phyloP scores from a whole-genome alignment of 495 filamentous ascomycete genomes.

The Amorphotheca resinae region DNA sequence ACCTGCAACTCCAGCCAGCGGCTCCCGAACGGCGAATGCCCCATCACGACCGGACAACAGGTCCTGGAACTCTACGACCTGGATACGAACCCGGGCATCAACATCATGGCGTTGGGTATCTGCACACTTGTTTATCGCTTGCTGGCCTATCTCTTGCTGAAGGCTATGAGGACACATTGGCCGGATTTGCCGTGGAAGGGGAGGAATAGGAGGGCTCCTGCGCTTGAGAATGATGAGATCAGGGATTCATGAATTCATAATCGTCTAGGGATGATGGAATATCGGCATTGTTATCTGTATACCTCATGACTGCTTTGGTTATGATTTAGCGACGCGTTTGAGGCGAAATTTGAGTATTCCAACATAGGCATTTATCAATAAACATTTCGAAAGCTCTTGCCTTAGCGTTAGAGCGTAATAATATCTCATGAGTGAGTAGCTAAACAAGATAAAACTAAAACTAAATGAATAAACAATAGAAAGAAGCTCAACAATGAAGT shows the following conservation, averaged over 20 bases:
- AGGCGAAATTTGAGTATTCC: no score
- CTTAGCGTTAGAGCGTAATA: no score
- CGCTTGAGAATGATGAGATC: neutral
- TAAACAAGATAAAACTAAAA: no score
- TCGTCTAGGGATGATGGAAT: no score
- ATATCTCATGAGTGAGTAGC: no score
- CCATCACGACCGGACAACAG: slow-evolving; percentile 47
- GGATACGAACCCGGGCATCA: slow-evolving; percentile 38
- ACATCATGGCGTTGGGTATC: slow-evolving; percentile 46
- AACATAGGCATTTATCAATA: no score
- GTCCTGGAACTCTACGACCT: slow-evolving; percentile 52
- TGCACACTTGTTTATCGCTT: slow-evolving; percentile 50
- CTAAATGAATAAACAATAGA: no score
- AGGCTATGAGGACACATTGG: slow-evolving; percentile 30
- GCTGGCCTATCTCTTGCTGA: slow-evolving; percentile 49
- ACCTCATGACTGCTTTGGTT: no score
- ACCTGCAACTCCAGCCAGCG: slow-evolving; percentile 43
- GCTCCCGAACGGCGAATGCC: slow-evolving; percentile 44
- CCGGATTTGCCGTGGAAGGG: slow-evolving; percentile 3
- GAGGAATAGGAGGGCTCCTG: neutral
- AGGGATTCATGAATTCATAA: neutral
- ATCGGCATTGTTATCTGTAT: no score
- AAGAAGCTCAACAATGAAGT: no score
- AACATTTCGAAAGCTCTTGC: no score
- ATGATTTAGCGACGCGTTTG: no score